Conservation (phyloP, 352 stramenopile genomes). For the Pythium insidiosum region DNA sequence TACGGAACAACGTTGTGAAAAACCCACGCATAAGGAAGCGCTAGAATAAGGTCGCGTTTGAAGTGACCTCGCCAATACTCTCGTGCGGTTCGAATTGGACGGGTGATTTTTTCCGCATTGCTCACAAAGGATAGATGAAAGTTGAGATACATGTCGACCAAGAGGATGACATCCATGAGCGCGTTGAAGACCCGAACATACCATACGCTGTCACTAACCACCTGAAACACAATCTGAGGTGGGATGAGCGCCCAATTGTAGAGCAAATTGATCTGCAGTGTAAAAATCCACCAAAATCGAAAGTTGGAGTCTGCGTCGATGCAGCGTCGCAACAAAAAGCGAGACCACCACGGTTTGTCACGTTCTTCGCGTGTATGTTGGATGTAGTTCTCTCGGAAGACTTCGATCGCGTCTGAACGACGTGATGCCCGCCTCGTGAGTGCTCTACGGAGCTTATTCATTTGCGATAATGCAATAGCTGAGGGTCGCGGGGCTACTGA, state of each 20-base stretch:
- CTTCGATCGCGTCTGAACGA: neutral
- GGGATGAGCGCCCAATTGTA: neutral
- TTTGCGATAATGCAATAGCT: too few species aligned
- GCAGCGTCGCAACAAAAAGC: slow-evolving; percentile 19
- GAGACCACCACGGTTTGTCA: neutral
- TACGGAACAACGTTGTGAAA: neutral
- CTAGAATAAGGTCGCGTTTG: slow-evolving; percentile 32
- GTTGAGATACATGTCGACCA: slow-evolving; percentile 42
- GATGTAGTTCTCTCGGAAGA: neutral
- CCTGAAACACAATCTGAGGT: slow-evolving; percentile 25
- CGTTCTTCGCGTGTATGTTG: slow-evolving; percentile 1
- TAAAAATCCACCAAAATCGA: slow-evolving; percentile 38
- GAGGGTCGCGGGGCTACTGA: too few species aligned
- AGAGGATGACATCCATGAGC: slow-evolving; percentile 22
- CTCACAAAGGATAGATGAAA: slow-evolving; percentile 42
- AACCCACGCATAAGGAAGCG: slow-evolving; percentile 24
- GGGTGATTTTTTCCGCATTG: slow-evolving; percentile 46
- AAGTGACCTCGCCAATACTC: slow-evolving; percentile 32
- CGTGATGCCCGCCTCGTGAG: neutral
- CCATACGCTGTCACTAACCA: slow-evolving; percentile 21
- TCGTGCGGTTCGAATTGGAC: slow-evolving; percentile 19
- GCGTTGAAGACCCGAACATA: slow-evolving; percentile 17
- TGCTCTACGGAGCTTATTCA: neutral
- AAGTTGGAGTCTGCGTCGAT: slow-evolving; percentile 41
- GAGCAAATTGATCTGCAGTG: slow-evolving; percentile 18